These are phyloP conservation scores for Panicum virgatum DNA, from an alignment of 202 grass and related monocot genomes.

Conservation along the genomic window DNA sequence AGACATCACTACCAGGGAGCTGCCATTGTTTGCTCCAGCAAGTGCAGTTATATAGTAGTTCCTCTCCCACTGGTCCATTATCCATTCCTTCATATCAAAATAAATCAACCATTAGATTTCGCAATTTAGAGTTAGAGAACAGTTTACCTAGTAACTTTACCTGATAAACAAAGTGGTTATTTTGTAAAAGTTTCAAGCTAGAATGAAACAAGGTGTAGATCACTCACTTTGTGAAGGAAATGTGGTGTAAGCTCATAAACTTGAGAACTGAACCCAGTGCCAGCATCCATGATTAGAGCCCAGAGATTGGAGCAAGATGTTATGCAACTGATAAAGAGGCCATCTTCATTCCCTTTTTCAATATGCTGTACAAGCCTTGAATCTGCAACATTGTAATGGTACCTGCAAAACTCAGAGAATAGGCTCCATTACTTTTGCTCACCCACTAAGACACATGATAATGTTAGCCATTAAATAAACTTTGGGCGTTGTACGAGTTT, in stretches of 20 bases:
- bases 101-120: slow-evolving; percentile 32
- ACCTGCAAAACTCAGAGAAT: slow-evolving; percentile 61
- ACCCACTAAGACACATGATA: not conserved
- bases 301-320: slow-evolving; percentile 89
- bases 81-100: slow-evolving; percentile 81
- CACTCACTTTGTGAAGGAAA: slow-evolving; percentile 97
- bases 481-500: slow-evolving; percentile 9
- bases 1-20: slow-evolving; percentile 95
- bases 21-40: slow-evolving; percentile 91
- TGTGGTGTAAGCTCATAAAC: slow-evolving; percentile 91
- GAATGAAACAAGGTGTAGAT: slow-evolving; percentile 32
- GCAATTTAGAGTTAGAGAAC: slow-evolving; percentile 11
- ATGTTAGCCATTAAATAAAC: slow-evolving; percentile 20
- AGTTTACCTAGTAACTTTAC: slow-evolving; percentile 7
- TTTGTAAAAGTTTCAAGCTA: slow-evolving; percentile 18
- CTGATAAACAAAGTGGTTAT: slow-evolving; percentile 19
- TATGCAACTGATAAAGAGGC: slow-evolving; percentile 92
- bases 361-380: slow-evolving; percentile 84
- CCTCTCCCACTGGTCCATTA: slow-evolving; percentile 99
- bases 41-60: slow-evolving; percentile 94
- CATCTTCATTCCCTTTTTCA: slow-evolving; percentile 98
- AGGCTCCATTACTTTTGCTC: slow-evolving; percentile 21
- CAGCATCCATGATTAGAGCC: slow-evolving; percentile 99
- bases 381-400: slow-evolving; percentile 98
- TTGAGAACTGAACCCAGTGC: slow-evolving; percentile 83